Evolutionary conservation across 2,329 filamentous ascomycete species (phyloP), one percentile per base, ranked within the genome.

Genomic region (Claviceps purpurea): DNA sequence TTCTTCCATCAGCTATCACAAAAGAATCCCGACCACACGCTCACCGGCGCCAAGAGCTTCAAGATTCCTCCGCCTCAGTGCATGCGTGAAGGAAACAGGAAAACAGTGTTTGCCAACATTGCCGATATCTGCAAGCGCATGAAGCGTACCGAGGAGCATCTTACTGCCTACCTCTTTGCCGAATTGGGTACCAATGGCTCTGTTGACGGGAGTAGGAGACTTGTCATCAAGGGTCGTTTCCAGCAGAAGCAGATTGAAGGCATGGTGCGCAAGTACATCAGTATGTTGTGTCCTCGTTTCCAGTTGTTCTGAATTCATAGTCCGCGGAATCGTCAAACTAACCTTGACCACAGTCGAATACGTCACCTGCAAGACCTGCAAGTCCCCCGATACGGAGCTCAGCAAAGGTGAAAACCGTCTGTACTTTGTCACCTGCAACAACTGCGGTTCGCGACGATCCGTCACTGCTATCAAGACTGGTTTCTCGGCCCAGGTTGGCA

Each of bases 191-290:
- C 93, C 59, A 94, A 82, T 66, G 93, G 93, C 69, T 94, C 87
- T 67, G 89, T 95, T 52, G 93, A 96, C 73, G 93, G 91, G 61
- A 88, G 81, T 72, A 83, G 89, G 70, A 84, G 91, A 66, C 73
- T 98, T 64, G 90, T 98, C 66, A 98, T 98, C 80, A 96, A 95
- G 79, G 93, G 93, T 77, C 88, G 93, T 66, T 98, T 98, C 86
- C 91, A 97, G 72, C 91, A 97, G 76, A 96, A 96, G 75, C 91
- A 97, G 76, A 90, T 97, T 66, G 93, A 98, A 77, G 95, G 94
- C 72, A 89, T 97, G 50, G 73, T 97, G 67, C 80, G 91, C 73
- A 87, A 91, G 76, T 95, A 95, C 71, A 96, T 95, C 68, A 87
- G 86, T 89, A 75, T 69, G 82, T 77, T 40, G 14, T 13, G 1